These are phyloP conservation scores for Lentinula sp. DNA, from an alignment of 768 basidiomycete genomes.

Conservation along the genomic window DNA sequence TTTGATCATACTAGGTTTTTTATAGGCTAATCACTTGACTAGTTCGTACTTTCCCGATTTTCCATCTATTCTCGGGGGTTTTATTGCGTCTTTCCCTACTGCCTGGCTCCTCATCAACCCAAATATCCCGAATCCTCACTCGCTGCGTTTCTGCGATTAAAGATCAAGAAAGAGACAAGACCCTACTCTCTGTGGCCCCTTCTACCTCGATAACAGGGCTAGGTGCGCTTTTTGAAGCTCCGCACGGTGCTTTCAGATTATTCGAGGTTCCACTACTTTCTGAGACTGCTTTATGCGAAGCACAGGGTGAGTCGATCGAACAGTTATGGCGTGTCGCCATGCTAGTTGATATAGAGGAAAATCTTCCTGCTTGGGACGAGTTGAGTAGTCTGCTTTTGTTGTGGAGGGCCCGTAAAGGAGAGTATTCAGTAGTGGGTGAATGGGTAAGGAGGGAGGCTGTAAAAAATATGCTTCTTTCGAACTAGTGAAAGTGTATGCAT, in stretches of 20 bases:
- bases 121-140: constrained; percentile 26
- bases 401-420: constrained; percentile 46
- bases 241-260: constrained; percentile 27
- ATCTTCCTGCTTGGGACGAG: constrained; percentile 36
- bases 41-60: constrained; percentile 10
- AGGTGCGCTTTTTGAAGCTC: constrained; percentile 17
- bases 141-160: constrained; percentile 21
- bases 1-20: constrained; percentile 2
- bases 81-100: constrained; percentile 32
- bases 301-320: constrained; percentile 51
- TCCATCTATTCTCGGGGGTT: constrained; percentile 22
- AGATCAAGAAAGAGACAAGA: constrained; percentile 17
- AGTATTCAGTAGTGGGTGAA: constrained; percentile 34
- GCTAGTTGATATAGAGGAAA: constrained; percentile 20
- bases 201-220: not conserved
- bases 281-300: constrained; percentile 18
- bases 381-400: constrained; percentile 50
- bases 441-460: constrained; percentile 43
- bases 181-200: not conserved
- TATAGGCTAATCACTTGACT: not conserved
- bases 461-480: not conserved
- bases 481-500: too few relatives aligned
- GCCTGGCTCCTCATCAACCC: constrained; percentile 15
- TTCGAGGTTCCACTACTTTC: constrained; percentile 23
- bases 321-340: constrained; percentile 51